Conservation (phyloP, 768 basidiomycete species). For the Dacryopinax primogenitus region DNA sequence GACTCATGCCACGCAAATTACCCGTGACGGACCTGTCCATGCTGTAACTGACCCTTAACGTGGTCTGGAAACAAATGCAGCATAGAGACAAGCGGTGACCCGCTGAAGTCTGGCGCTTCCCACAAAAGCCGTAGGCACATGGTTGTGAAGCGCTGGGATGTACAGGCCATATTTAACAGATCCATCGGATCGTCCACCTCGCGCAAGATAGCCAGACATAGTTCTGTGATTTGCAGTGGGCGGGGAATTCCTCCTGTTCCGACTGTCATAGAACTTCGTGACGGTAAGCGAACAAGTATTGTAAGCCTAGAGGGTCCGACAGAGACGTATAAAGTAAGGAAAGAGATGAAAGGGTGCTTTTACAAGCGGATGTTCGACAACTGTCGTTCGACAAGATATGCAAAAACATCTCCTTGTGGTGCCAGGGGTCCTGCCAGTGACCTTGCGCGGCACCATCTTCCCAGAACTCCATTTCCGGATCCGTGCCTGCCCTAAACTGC, state of each 20-base stretch:
- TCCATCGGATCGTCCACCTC: not conserved
- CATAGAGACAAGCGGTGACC: not conserved
- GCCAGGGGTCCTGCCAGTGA: not conserved
- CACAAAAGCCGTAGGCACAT: not conserved
- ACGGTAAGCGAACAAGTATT: not conserved
- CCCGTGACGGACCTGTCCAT: not conserved
- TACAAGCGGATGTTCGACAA: not conserved
- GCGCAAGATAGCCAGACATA: not conserved
- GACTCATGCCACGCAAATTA: not conserved
- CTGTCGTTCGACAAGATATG: not conserved
- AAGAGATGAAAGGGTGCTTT: not conserved
- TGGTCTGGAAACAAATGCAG: not conserved
- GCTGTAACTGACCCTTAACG: not conserved
- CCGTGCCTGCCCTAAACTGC: too few species aligned
- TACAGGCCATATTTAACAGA: not conserved
- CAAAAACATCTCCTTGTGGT: conserved; percentile 1
- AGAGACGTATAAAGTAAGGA: not conserved
- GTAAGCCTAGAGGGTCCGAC: not conserved
- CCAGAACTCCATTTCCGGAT: too few species aligned
- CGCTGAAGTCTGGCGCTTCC: not conserved
- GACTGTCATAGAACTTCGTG: not conserved
- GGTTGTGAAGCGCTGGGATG: not conserved
- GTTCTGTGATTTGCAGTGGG: not conserved
- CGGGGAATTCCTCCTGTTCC: not conserved
- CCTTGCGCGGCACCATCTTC: too few species aligned